These are phyloP conservation scores for Epicoccum sorghinum DNA, from an alignment of 2,329 filamentous ascomycete species.

Conservation along the genomic window DNA sequence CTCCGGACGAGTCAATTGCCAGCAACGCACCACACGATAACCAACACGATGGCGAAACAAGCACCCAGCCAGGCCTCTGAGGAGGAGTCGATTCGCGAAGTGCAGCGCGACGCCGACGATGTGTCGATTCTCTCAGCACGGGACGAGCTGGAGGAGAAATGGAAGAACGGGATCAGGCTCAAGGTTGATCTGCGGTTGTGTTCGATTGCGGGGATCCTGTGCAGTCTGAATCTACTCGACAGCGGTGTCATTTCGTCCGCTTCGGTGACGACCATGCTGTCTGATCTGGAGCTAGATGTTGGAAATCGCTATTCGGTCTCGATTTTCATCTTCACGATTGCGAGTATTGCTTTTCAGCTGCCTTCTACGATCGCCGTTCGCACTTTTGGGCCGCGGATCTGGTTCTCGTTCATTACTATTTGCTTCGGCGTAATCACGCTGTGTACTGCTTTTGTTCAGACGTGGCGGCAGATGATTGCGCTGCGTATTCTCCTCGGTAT, in stretches of 20 bases:
- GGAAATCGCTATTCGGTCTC: constrained; percentile 71
- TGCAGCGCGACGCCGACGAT: constrained; percentile 18
- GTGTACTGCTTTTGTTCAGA: constrained; percentile 70
- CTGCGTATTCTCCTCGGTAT: constrained; percentile 70
- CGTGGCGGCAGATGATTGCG: constrained; percentile 73
- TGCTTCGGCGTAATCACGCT: constrained; percentile 70
- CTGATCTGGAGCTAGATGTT: constrained; percentile 64
- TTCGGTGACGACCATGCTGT: constrained; percentile 71
- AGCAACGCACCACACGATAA: background rate
- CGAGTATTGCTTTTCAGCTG: constrained; percentile 70
- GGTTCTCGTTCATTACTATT: constrained; percentile 66
- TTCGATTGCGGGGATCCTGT: constrained; percentile 73
- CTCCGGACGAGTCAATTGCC: background rate
- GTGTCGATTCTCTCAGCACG: constrained; percentile 10
- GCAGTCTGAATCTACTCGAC: constrained; percentile 72
- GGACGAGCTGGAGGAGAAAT: constrained; percentile 30
- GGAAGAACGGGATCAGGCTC: constrained; percentile 59
- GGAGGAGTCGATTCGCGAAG: constrained; percentile 23
- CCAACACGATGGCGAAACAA: constrained; percentile 21
- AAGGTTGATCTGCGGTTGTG: constrained; percentile 73
- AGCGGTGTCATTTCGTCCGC: constrained; percentile 73
- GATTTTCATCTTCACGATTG: constrained; percentile 76
- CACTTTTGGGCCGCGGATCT: constrained; percentile 67
- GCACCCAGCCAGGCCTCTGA: constrained; percentile 20
- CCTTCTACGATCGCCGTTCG: constrained; percentile 71